These are phyloP conservation scores for Immersiporthe knoxdaviesiana DNA, from an alignment of 2,329 filamentous ascomycete genomes.

Conservation along the genomic window DNA sequence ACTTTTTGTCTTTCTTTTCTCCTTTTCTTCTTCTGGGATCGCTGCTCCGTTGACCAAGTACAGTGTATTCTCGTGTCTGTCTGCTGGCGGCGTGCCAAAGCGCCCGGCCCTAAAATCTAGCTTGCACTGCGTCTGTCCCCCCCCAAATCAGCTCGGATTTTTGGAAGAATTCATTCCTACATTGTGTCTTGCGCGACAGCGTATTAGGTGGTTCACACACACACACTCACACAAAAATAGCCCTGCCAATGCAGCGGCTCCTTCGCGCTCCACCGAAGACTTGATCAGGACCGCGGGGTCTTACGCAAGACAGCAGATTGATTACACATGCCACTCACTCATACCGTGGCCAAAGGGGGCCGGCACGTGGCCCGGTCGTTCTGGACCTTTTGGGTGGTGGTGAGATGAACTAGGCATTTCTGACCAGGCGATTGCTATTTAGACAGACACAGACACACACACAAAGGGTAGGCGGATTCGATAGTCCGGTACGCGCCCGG, in stretches of 20 bases:
- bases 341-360: neutral
- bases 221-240: slow-evolving; percentile 10
- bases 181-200: neutral
- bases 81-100: neutral
- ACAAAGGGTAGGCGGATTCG: neutral
- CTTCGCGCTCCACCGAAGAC: neutral
- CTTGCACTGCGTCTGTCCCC: neutral
- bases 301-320: slow-evolving; percentile 3
- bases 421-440: slow-evolving; percentile 7
- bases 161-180: too few relatives aligned
- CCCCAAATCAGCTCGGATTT: neutral
- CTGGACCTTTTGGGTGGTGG: neutral
- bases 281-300: neutral
- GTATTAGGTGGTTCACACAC: neutral
- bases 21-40: neutral
- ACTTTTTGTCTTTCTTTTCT: neutral
- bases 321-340: slow-evolving; percentile 1
- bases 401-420: neutral
- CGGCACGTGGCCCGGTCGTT: neutral
- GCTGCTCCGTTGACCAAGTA: neutral
- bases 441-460: neutral
- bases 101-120: slow-evolving; percentile 1
- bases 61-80: neutral
- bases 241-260: neutral
- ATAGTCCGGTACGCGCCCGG: neutral